These are phyloP conservation scores for Populus alba DNA, from an alignment of 345 rosid genomes.

Conservation along the genomic window DNA sequence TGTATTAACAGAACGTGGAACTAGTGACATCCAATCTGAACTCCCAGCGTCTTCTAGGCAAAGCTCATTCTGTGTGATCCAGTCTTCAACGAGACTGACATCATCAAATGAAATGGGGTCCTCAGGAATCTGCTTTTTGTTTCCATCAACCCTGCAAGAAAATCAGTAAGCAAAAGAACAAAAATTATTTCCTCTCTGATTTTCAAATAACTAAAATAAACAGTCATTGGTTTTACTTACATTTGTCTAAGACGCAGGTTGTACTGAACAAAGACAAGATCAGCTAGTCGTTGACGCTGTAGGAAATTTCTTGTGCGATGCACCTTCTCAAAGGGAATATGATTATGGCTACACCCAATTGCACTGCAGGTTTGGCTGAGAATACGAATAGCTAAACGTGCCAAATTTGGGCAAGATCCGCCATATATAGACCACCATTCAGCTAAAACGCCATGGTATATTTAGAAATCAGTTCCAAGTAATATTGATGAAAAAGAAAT, in stretches of 20 bases:
- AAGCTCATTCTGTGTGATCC: constrained; percentile 58
- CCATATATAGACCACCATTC: constrained; percentile 99
- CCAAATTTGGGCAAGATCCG: constrained; percentile 84
- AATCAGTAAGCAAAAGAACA: constrained; percentile 13
- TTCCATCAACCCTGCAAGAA: constrained; percentile 30
- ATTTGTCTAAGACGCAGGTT: constrained; percentile 68
- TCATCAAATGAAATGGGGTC: constrained; percentile 57
- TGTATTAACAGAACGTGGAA: constrained; percentile 38
- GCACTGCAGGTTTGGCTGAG: constrained; percentile 81
- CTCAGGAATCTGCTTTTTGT: constrained; percentile 32
- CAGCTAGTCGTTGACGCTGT: constrained; percentile 66
- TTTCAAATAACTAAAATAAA: constrained; percentile 2
- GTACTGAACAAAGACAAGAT: constrained; percentile 73
- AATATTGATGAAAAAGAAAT: neutral
- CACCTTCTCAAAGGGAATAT: constrained; percentile 42
- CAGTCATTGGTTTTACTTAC: constrained; percentile 36
- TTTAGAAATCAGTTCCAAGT: constrained; percentile 3
- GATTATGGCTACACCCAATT: constrained; percentile 36
- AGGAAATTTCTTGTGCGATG: constrained; percentile 62
- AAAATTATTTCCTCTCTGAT: neutral
- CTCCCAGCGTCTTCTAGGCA: constrained; percentile 46
- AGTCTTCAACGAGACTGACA: constrained; percentile 56
- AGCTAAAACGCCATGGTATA: constrained; percentile 36
- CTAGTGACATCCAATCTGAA: constrained; percentile 73
- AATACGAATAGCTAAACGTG: constrained; percentile 74